Base-by-base conservation (phyloP, 805 yeast species). In the Myxozyma vanderwaltii region DNA sequence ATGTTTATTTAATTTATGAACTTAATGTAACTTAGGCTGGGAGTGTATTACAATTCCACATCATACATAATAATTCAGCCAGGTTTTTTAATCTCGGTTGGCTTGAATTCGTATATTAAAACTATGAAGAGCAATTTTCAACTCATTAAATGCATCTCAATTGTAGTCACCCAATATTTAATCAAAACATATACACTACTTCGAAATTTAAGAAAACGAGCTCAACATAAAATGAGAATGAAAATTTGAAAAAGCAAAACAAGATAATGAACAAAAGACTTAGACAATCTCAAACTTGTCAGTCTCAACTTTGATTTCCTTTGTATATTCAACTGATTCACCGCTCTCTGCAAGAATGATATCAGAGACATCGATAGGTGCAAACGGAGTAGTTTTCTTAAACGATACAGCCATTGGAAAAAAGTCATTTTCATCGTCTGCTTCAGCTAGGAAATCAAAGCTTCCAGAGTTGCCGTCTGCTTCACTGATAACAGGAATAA, bases 361-460 rank as follows among this genome's bases (percentile, higher is more conserved):
- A 59, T 81, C 85, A 43, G 81, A 74, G 47, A 89, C 83, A 64
- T 79, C 81, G 58, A 91, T 85, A 52, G 82, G 79, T 55, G 92
- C 89, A 63, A 88, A 79, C 23, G 86, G 83, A 33, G 79, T 76
- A 17, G 61, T 46, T 39, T 70, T 76, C 39, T 78, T 76, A 76
- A 91, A 89, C 51, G 78, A 74, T 40, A 91, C 81, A 68, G 84
- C 84, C 79, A 92, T 83, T 61, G 99, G 99, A 88, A 91, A 92
- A 68, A 92, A 77, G 12, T 83, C 80, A 63, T 91, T 96, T 74
- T 92, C 97, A 64, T 82, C 83, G 40, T 80, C 85, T 19, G 86
- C 87, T 65, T 86, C 86, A 59, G 89, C 83, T 7, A 86, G 73
- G 71, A 94, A 85, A 71, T 89, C 96, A 72, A 94, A 85, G 45